Evolutionary conservation across 352 stramenopile genomes (phyloP), one percentile per base, ranked within the genome.

Genomic region (Elongisporangium prolatum): DNA sequence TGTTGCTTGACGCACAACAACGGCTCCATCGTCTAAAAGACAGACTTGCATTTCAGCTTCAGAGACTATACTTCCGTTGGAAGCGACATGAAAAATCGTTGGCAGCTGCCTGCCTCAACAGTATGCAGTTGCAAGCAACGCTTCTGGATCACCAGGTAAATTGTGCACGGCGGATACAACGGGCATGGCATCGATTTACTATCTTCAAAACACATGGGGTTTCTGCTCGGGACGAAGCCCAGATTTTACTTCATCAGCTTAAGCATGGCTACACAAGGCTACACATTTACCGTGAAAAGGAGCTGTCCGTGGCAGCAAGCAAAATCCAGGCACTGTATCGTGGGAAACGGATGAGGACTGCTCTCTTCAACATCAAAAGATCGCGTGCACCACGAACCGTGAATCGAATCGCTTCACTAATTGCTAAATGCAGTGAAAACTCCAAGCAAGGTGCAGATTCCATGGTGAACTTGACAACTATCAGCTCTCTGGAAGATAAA

Each of bases 271-370:
- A 82, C 16, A 71, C 84, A 8, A 62, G 56, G 52, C 59, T 57
- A 2, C 64, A 75, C 18, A 64, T 66, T 8, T 47, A 54, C 17
- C 9, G 62, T 8, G 54, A 58, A 22, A 7, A 28, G 1, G 55
- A 76, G 9, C 60, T 76, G 18, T 61, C 75, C 9, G 54, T 54
- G 5, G 74, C 78, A 14, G 79, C 75, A 18, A 59, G 71, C 14
- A 77, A 67, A 51, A 86, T 89, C 47, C 81, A 91, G 59, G 68
- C 69, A 4, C 56, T 76, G 20, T 87, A 85, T 21, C 75, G 77
- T 2, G 69, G 79, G 13, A 80, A 75, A 21, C 63, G 71, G 10
- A 71, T 82, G 28, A 77, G 69, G 3, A 48, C 21, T 7, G 86
- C 79, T 14, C 63, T 88, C 2, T 52, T 52, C 37, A 65, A 78